Evolutionary conservation across 1,139 yeast genomes (phyloP), one percentile per base, ranked within the genome.

Genomic region (Debaryomyces subglobosus): DNA sequence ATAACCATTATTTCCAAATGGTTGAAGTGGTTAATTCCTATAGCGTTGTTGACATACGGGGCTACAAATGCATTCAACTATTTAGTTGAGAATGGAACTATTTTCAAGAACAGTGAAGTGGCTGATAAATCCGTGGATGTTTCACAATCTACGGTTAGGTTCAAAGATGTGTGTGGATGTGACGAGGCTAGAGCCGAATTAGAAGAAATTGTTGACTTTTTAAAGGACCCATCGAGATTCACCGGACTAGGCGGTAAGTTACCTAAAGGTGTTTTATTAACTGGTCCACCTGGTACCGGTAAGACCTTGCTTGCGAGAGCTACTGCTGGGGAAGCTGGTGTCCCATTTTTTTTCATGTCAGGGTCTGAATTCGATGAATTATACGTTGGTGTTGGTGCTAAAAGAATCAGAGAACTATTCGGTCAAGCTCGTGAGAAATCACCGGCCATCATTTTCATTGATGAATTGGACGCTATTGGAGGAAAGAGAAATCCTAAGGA

Each of bases 221-320:
- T 95, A 64, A 91, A 90, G 65, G 98, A 95, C 64, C 99, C 99
- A 13, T 82, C 96, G 18, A 89, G 89, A 67, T 95, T 91, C 70
- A 95, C 98, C 40, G 96, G 96, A 1, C 78, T 95, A 46, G 99
- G 99, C 55, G 99, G 99, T 47, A 91, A 91, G 67, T 77, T 95
- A 58, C 99, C 99, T 49, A 94, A 92, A 67, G 99, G 99, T 75
- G 96, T 95, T 4, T 73, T 95, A 50, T 77, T 95, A 54, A 94
- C 99, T 6, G 99, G 99, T 41, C 99, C 99, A 35, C 99, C 99
- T 35, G 99, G 99, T 71, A 95, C 99, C 5, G 99, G 99, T 81
- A 95, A 95, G 68, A 95, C 99, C 1, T 75, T 95, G 54, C 79
- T 95, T 53, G 99, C 99, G 0, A 82, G 99, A 59, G 99, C 99